Evolutionary conservation across 148 eudicot species (phyloP).

Genomic region (Suaeda aralocaspica): DNA sequence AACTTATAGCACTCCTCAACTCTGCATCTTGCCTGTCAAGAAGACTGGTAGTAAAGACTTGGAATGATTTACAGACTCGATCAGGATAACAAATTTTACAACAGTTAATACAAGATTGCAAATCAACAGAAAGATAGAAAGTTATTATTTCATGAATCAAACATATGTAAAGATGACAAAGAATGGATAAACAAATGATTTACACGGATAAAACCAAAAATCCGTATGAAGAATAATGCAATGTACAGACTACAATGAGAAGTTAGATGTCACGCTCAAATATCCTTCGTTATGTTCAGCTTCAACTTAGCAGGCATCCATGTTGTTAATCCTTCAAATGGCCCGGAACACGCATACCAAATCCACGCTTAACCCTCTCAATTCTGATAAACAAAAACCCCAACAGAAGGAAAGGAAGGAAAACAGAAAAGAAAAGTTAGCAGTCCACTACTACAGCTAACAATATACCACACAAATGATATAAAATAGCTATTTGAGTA

Average conservation of each 20-base stretch:
- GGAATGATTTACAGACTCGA: not conserved
- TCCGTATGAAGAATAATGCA: not conserved
- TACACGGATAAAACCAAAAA: constrained; percentile 6
- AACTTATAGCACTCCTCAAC: too few species aligned
- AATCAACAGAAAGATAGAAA: too few species aligned
- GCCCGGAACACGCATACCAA: constrained; percentile 74
- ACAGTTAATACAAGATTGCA: not conserved
- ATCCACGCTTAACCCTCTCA: constrained; percentile 62
- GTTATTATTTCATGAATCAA: too few species aligned
- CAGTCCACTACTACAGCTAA: not conserved
- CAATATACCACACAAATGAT: not conserved
- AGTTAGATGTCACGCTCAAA: not conserved
- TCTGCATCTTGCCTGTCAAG: not conserved
- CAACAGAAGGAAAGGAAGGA: not conserved
- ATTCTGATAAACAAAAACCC: constrained; percentile 44
- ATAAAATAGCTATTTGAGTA: not conserved
- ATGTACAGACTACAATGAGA: constrained; percentile 6
- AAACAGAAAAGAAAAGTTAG: not conserved
- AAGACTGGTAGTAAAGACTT: not conserved
- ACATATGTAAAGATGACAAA: too few species aligned
- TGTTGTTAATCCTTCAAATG: constrained; percentile 10
- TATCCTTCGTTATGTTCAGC: not conserved
- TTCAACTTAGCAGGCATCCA: not conserved
- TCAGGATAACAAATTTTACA: not conserved
- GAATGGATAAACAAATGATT: not conserved